phyloP scores from a whole-genome alignment of 2,329 filamentous ascomycete species.

The Talaromyces marneffei region DNA sequence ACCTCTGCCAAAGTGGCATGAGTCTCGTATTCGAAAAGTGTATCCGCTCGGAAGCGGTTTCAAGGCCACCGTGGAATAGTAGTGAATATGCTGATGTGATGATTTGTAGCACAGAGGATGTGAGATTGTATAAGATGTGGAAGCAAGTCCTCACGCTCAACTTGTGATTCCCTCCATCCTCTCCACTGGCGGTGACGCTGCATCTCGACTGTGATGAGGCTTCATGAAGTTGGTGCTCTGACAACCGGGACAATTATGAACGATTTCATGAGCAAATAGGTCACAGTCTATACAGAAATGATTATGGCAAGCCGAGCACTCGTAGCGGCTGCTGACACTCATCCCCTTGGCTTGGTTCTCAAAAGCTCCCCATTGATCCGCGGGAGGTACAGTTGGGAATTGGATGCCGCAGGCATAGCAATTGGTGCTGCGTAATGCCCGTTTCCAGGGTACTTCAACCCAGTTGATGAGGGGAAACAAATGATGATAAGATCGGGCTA shows the following conservation, averaged over 20 bases:
- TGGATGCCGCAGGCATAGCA: constrained; percentile 73
- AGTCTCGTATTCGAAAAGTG: too few relatives aligned
- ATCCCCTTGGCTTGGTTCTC: constrained; percentile 55
- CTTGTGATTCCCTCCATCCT: constrained; percentile 10
- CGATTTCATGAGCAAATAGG: constrained; percentile 85
- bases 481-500: constrained; percentile 89
- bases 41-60: background rate
- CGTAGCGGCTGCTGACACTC: constrained; percentile 82
- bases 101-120: background rate
- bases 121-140: background rate
- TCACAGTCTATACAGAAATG: constrained; percentile 99
- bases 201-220: background rate
- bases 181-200: background rate
- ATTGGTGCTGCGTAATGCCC: constrained; percentile 55
- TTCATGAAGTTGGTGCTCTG: constrained; percentile 40
- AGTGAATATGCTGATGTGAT: background rate
- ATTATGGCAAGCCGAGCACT: constrained; percentile 75
- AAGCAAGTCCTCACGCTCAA: background rate
- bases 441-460: constrained; percentile 79
- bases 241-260: constrained; percentile 95
- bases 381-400: constrained; percentile 56
- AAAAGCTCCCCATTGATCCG: constrained; percentile 29
- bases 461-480: constrained; percentile 86
- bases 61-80: background rate
- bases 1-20: background rate